phyloP scores from a whole-genome alignment of 202 grass and related monocot species.

The Musa balbisiana region DNA sequence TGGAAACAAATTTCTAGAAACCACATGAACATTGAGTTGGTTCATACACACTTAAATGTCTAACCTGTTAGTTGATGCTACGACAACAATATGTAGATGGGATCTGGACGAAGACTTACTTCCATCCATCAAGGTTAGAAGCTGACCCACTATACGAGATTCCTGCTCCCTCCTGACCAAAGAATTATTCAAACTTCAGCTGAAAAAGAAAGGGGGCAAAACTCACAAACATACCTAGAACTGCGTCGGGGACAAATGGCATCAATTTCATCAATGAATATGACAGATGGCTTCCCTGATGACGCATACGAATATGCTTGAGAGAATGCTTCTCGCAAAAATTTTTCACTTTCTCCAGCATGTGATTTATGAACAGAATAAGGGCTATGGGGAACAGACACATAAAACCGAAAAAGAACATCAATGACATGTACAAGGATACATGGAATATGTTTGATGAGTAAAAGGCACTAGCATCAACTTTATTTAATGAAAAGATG shows the following conservation, averaged over 20 bases:
- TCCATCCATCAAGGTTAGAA: constrained; percentile 91
- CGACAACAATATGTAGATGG: constrained; percentile 64
- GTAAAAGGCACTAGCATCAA: too few species aligned
- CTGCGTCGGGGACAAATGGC: constrained; percentile 65
- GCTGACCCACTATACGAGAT: constrained; percentile 76
- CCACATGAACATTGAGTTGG: not conserved
- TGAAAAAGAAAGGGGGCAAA: not conserved
- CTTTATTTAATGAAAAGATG: not conserved
- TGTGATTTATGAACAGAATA: constrained; percentile 78
- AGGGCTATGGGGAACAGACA: constrained; percentile 33
- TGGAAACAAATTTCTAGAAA: not conserved
- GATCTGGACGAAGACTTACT: constrained; percentile 56
- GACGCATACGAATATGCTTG: constrained; percentile 58
- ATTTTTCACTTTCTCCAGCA: constrained; percentile 76
- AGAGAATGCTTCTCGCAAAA: constrained; percentile 66
- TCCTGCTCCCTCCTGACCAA: constrained; percentile 60
- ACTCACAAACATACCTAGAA: constrained; percentile 33
- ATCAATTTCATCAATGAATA: constrained; percentile 93
- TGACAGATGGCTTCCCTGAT: constrained; percentile 60
- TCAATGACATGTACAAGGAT: not conserved
- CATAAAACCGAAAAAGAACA: not conserved
- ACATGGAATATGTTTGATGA: not conserved
- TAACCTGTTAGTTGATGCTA: constrained; percentile 93
- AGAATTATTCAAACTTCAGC: not conserved
- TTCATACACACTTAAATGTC: not conserved